Percentiles rank a stretch among this genome's conserved stretches.
Conservation (phyloP, 139 green algal species). For the Zygnema cylindricum region DNA sequence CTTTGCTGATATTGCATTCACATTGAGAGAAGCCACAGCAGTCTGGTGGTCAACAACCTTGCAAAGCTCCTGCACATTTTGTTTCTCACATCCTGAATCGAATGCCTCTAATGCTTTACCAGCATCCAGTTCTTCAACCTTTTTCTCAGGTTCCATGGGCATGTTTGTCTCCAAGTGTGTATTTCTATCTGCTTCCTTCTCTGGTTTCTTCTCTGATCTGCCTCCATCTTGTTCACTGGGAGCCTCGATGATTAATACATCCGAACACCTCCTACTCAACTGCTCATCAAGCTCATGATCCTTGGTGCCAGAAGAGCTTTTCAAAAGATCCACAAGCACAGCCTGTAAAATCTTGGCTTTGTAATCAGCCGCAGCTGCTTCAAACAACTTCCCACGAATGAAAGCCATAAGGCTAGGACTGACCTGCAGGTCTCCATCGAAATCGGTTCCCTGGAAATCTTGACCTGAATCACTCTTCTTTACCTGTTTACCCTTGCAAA, state of each 20-base stretch:
- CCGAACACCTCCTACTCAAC: background rate
- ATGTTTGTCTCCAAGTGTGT: no score
- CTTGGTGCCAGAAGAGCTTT: background rate
- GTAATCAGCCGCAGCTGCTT: background rate
- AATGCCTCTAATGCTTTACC: constrained; percentile 8
- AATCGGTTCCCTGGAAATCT: no score
- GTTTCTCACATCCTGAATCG: background rate
- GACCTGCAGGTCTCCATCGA: background rate
- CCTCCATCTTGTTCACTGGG: background rate
- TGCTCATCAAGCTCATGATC: background rate
- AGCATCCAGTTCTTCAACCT: constrained; percentile 5
- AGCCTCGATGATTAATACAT: background rate
- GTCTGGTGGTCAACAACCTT: background rate
- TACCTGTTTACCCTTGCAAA: background rate
- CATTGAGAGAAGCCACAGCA: background rate
- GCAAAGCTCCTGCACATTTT: background rate
- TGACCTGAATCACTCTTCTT: no score
- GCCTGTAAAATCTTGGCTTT: constrained; percentile 6
- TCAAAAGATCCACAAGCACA: background rate
- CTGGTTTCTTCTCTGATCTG: background rate
- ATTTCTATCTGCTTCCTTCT: no score
- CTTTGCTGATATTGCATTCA: background rate
- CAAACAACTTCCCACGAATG: background rate
- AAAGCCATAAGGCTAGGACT: constrained; percentile 5
- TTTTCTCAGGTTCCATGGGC: no score